These are phyloP conservation scores for Clarkia xantiana DNA, from an alignment of 345 rosid genomes.

Conservation along the genomic window DNA sequence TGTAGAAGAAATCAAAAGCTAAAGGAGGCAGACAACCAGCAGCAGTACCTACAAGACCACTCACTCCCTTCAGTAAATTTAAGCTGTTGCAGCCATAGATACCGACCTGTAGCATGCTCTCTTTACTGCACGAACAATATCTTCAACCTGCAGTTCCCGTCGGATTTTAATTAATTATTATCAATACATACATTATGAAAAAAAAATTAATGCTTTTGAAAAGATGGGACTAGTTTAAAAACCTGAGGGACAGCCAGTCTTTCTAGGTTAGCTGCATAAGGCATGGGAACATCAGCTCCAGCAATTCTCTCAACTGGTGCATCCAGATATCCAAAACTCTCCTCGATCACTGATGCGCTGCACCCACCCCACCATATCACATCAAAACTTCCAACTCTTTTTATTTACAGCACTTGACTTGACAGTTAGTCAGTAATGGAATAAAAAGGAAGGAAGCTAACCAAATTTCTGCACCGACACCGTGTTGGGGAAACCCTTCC, in stretches of 20 bases:
- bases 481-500: too few relatives aligned
- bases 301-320: conserved; percentile 83
- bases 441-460: conserved; percentile 11
- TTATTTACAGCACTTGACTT: neutral
- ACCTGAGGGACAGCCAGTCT: conserved; percentile 96
- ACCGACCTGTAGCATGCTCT: conserved; percentile 63
- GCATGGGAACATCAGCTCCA: conserved; percentile 97
- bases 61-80: too few relatives aligned
- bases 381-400: too few relatives aligned
- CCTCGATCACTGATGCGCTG: conserved; percentile 77
- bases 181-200: too few relatives aligned
- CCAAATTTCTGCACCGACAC: too few relatives aligned
- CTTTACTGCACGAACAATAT: conserved; percentile 63
- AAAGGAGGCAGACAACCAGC: too few relatives aligned
- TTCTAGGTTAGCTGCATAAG: conserved; percentile 91
- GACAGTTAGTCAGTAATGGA: neutral
- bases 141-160: conserved; percentile 76
- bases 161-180: too few relatives aligned
- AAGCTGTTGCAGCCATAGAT: conserved; percentile 11
- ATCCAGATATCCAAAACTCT: conserved; percentile 81
- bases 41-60: too few relatives aligned
- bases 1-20: too few relatives aligned
- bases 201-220: conserved; percentile 1
- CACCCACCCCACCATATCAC: neutral
- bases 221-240: neutral